phyloP scores from a whole-genome alignment of 176 grass and related monocot species.

The Areca catechu region DNA sequence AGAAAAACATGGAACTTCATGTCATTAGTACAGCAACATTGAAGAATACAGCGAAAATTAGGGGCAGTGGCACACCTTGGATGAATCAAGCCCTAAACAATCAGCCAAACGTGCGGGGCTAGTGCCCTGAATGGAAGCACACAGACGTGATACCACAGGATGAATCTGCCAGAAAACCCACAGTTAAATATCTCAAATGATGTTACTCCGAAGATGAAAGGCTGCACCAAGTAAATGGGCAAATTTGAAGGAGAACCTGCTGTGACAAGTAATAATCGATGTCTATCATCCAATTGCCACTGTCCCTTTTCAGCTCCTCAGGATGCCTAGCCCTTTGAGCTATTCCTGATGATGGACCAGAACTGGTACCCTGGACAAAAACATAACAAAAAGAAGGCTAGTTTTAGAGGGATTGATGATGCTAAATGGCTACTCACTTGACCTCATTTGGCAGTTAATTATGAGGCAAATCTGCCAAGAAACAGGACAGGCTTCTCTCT shows the following conservation, averaged over 20 bases:
- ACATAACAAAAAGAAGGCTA: conserved; percentile 8
- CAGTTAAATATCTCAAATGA: conserved; percentile 10
- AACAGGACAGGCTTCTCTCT: too few species aligned
- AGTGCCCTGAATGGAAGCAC: conserved; percentile 96
- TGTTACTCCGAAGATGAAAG: conserved; percentile 3
- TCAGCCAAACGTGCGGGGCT: conserved; percentile 90
- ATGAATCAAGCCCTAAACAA: conserved; percentile 95
- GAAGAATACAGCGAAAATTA: background rate
- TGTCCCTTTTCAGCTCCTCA: conserved; percentile 74
- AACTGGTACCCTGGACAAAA: conserved; percentile 45
- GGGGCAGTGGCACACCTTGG: conserved; percentile 43
- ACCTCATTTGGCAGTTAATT: too few species aligned
- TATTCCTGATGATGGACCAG: conserved; percentile 53
- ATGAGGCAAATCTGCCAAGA: too few species aligned
- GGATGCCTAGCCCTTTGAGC: conserved; percentile 96
- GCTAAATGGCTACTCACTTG: too few species aligned
- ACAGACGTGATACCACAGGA: conserved; percentile 91
- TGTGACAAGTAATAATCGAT: conserved; percentile 96
- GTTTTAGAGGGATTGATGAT: conserved; percentile 2
- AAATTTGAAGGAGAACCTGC: conserved; percentile 38
- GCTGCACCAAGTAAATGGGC: background rate
- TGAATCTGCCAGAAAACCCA: conserved; percentile 71
- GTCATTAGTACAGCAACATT: background rate
- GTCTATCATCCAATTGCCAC: conserved; percentile 73
- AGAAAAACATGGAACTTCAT: background rate